Evolutionary conservation across 352 stramenopile genomes (phyloP).

Genomic region (Lagenidium giganteum): DNA sequence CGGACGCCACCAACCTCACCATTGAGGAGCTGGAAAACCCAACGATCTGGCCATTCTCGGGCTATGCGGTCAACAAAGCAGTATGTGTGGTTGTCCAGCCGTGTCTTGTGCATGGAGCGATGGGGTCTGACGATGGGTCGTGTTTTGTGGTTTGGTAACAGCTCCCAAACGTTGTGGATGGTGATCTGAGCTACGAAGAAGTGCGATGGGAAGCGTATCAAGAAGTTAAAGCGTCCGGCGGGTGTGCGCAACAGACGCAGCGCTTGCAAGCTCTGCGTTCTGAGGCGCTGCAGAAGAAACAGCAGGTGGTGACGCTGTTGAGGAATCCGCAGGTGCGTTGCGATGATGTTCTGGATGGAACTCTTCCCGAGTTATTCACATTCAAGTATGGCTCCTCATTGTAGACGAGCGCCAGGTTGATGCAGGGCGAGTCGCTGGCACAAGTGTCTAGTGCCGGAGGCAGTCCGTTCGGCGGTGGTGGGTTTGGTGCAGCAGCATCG

Average conservation of each 20-base stretch:
- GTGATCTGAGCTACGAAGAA: slow-evolving; percentile 62
- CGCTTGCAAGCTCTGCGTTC: slow-evolving; percentile 27
- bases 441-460: slow-evolving; percentile 3
- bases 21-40: slow-evolving; percentile 56
- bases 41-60: slow-evolving; percentile 57
- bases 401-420: slow-evolving; percentile 41
- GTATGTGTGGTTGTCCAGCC: slow-evolving; percentile 18
- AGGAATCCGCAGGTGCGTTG: slow-evolving; percentile 27
- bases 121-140: not conserved
- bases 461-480: slow-evolving; percentile 9
- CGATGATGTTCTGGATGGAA: too few relatives aligned
- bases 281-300: slow-evolving; percentile 48
- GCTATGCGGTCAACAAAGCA: slow-evolving; percentile 56
- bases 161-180: slow-evolving; percentile 48
- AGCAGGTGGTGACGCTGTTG: slow-evolving; percentile 38
- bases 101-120: not conserved
- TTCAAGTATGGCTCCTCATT: not conserved
- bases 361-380: too few relatives aligned
- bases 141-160: slow-evolving; percentile 11
- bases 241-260: slow-evolving; percentile 30
- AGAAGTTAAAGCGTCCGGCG: slow-evolving; percentile 43
- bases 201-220: slow-evolving; percentile 54
- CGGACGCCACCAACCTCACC: slow-evolving; percentile 35
- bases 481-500: slow-evolving; percentile 7
- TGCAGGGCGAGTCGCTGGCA: slow-evolving; percentile 37